Conservation (phyloP, 2,329 filamentous ascomycete species). For the Hymenoscyphus linearis region DNA sequence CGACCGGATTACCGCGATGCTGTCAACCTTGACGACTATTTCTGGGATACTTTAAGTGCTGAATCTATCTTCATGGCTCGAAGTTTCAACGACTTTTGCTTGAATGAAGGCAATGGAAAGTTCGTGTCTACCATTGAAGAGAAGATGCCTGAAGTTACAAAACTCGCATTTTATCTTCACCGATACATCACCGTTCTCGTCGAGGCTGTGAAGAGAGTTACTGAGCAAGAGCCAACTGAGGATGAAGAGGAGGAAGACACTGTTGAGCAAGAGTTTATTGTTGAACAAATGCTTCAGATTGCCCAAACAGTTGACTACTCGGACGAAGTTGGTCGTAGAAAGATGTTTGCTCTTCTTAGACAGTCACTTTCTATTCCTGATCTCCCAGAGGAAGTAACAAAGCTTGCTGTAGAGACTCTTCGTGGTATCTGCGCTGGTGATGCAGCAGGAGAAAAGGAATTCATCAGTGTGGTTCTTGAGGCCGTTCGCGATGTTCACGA, state of each 20-base stretch:
- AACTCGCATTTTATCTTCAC: slow-evolving; percentile 80
- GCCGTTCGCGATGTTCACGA: slow-evolving; percentile 96
- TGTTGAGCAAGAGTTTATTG: slow-evolving; percentile 88
- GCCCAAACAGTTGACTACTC: slow-evolving; percentile 89
- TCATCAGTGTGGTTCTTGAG: slow-evolving; percentile 81
- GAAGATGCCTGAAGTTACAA: slow-evolving; percentile 91
- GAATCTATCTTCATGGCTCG: slow-evolving; percentile 87
- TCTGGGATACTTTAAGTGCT: slow-evolving; percentile 76
- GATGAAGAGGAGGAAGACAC: slow-evolving; percentile 74
- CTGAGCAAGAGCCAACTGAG: slow-evolving; percentile 47
- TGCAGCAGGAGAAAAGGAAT: slow-evolving; percentile 70
- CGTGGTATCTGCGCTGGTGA: slow-evolving; percentile 76
- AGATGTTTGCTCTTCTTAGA: slow-evolving; percentile 90
- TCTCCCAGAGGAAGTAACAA: slow-evolving; percentile 87
- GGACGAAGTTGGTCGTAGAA: slow-evolving; percentile 90
- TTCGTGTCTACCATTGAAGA: slow-evolving; percentile 76
- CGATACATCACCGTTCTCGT: slow-evolving; percentile 68
- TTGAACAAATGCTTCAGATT: slow-evolving; percentile 92
- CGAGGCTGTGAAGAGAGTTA: slow-evolving; percentile 54
- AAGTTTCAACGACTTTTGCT: slow-evolving; percentile 92
- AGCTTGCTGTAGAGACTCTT: slow-evolving; percentile 76
- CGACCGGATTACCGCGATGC: slow-evolving; percentile 75
- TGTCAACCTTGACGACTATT: slow-evolving; percentile 65
- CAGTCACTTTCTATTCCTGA: slow-evolving; percentile 81
- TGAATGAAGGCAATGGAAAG: slow-evolving; percentile 65